These are phyloP conservation scores for Penicillium janthinellum DNA, from an alignment of 2,329 filamentous ascomycete species.

Conservation along the genomic window DNA sequence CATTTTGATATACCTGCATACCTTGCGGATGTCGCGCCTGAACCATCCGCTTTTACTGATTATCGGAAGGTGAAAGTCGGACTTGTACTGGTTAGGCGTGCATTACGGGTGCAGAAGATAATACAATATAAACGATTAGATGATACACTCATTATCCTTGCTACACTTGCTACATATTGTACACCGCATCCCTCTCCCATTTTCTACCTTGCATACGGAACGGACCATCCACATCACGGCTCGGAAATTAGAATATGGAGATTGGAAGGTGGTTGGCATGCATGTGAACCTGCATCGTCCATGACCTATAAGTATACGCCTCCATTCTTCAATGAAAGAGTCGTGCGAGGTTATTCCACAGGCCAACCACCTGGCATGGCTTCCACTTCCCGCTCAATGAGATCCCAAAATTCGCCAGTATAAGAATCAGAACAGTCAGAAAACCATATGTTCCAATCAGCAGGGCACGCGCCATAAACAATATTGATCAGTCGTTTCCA, in stretches of 20 bases:
- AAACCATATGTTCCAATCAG: too few relatives aligned
- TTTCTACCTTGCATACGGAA: not conserved
- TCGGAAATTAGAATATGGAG: not conserved
- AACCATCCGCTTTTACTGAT: not conserved
- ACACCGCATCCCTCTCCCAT: too few relatives aligned
- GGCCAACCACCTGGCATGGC: too few relatives aligned
- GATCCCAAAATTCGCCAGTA: too few relatives aligned
- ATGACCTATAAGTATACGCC: too few relatives aligned
- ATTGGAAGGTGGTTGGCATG: not conserved
- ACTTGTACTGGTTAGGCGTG: not conserved
- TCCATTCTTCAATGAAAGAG: too few relatives aligned
- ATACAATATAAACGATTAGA: not conserved
- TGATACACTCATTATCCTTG: not conserved
- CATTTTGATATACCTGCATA: constrained; percentile 10
- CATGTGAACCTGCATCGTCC: not conserved
- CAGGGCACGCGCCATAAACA: too few relatives aligned
- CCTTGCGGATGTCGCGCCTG: not conserved
- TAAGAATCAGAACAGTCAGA: too few relatives aligned
- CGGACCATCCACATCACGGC: not conserved
- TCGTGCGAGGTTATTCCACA: too few relatives aligned
- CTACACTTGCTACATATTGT: not conserved
- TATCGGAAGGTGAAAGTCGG: not conserved
- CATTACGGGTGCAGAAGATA: not conserved
- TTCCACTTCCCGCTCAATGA: too few relatives aligned
- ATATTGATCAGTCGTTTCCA: too few relatives aligned